Conservation (phyloP, 2,329 filamentous ascomycete genomes). For the Diplodia seriata region DNA sequence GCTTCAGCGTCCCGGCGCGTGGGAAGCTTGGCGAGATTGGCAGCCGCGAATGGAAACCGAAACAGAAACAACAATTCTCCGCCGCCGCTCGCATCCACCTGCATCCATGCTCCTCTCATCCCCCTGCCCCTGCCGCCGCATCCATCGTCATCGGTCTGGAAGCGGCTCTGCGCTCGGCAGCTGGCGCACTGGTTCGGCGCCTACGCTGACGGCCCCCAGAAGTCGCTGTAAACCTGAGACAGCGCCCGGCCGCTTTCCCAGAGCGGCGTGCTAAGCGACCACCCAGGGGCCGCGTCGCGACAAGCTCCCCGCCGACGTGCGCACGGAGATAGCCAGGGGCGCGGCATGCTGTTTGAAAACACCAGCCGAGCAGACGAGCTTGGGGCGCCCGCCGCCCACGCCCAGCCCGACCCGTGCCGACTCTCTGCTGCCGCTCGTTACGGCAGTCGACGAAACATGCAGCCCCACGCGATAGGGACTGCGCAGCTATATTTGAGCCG, state of each 20-base stretch:
- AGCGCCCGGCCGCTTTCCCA: neutral
- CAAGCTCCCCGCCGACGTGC: conserved; percentile 15
- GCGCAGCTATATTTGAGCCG: conserved; percentile 22
- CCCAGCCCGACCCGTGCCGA: neutral
- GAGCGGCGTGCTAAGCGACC: conserved; percentile 1
- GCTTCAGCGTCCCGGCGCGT: neutral
- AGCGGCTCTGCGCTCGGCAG: conserved; percentile 18
- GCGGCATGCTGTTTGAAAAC: conserved; percentile 31
- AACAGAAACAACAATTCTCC: neutral
- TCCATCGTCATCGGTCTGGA: conserved; percentile 13
- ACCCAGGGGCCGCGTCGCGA: conserved; percentile 2
- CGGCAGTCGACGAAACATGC: conserved; percentile 19
- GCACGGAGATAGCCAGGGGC: conserved; percentile 31
- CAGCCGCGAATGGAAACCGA: too few species aligned
- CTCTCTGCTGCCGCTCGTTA: conserved; percentile 7
- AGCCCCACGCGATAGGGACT: neutral
- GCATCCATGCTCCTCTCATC: conserved; percentile 16
- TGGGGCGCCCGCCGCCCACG: conserved; percentile 3
- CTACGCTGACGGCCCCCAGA: conserved; percentile 9
- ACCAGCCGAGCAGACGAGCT: conserved; percentile 23
- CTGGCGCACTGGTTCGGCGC: conserved; percentile 16
- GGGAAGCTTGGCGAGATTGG: conserved; percentile 24
- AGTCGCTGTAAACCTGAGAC: conserved; percentile 32
- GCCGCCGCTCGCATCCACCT: neutral
- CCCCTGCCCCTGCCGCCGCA: neutral